These are phyloP conservation scores for Oropetium thomaeum DNA, from an alignment of 176 grass and related monocot genomes.

Conservation along the genomic window DNA sequence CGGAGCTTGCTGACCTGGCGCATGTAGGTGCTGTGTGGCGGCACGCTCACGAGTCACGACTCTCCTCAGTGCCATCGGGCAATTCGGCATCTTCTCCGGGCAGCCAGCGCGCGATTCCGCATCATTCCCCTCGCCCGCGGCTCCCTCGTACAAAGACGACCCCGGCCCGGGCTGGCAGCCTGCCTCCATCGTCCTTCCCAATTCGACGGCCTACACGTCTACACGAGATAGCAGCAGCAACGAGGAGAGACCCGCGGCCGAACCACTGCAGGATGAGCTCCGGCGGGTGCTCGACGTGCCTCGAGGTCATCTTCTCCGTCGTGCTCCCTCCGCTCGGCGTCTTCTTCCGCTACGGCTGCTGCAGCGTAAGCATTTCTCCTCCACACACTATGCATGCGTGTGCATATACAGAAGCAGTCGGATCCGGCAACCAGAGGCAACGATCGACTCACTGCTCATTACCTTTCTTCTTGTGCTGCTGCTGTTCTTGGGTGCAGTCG, in stretches of 20 bases:
- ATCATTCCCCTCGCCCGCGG: neutral
- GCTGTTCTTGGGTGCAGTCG: slow-evolving; percentile 4
- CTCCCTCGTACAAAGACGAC: slow-evolving; percentile 10
- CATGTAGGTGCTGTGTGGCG: slow-evolving; percentile 11
- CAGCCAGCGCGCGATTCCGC: slow-evolving; percentile 28
- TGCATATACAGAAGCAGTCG: neutral
- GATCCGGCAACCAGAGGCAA: too few species aligned
- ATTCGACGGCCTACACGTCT: too few species aligned
- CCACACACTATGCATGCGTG: too few species aligned
- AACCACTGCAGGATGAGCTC: slow-evolving; percentile 44
- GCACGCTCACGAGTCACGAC: neutral
- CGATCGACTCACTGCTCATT: neutral
- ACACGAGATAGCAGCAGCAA: too few species aligned
- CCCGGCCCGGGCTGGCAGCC: too few species aligned
- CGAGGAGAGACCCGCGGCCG: neutral
- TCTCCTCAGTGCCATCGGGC: neutral
- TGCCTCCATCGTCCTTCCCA: neutral
- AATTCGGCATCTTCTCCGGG: slow-evolving; percentile 41
- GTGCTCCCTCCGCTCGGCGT: slow-evolving; percentile 77
- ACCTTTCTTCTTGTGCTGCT: neutral
- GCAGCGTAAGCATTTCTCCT: slow-evolving; percentile 42
- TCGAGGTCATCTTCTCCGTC: slow-evolving; percentile 60
- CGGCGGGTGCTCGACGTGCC: slow-evolving; percentile 55
- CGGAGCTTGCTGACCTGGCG: slow-evolving; percentile 18
- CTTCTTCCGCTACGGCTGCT: slow-evolving; percentile 85